phyloP scores from a whole-genome alignment of 2,329 filamentous ascomycete genomes.

The Colletotrichum neosansevieriae region DNA sequence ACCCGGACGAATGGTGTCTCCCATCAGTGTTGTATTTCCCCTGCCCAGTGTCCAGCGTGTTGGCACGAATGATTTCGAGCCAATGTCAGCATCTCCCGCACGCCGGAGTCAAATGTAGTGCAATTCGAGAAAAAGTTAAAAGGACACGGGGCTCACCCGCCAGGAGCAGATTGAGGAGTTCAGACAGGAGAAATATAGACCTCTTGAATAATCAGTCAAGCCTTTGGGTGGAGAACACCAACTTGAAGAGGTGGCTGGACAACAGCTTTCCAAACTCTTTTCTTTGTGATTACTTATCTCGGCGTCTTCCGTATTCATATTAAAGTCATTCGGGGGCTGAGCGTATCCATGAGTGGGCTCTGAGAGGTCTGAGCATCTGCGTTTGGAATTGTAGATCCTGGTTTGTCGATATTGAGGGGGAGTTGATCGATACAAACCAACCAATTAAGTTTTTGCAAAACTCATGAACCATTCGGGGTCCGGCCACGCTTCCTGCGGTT shows the following conservation, averaged over 20 bases:
- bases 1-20: conserved; percentile 28
- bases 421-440: conserved; percentile 26
- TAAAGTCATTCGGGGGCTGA: neutral
- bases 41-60: conserved; percentile 30
- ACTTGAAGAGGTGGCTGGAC: no score
- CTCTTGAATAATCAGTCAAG: no score
- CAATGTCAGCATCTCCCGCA: conserved; percentile 22
- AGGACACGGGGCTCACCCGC: no score
- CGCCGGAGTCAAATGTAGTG: neutral
- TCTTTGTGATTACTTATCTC: no score
- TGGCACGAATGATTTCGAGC: conserved; percentile 31
- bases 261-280: no score
- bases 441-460: conserved; percentile 19
- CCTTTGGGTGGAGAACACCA: no score
- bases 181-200: no score
- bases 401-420: conserved; percentile 22
- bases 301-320: neutral
- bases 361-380: conserved; percentile 4
- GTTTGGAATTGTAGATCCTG: conserved; percentile 5
- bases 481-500: neutral
- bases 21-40: conserved; percentile 35
- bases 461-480: neutral
- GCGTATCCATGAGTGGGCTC: neutral
- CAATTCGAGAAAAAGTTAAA: neutral
- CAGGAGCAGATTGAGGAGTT: no score